Conservation (phyloP, 495 filamentous ascomycete genomes). For the Neurospora sp. region DNA sequence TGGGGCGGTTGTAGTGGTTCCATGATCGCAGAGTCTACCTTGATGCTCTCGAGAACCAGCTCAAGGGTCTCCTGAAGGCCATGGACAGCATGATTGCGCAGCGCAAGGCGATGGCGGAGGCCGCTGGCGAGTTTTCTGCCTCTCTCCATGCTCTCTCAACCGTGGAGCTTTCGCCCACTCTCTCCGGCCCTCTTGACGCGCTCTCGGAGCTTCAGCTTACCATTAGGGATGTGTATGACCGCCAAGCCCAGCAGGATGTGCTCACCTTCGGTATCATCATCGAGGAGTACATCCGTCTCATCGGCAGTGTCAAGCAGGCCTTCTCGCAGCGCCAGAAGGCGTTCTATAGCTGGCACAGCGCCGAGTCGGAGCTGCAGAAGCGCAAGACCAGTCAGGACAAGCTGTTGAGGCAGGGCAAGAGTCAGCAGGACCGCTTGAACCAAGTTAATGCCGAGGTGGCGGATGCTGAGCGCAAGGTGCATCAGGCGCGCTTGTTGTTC, state of each 20-base stretch:
- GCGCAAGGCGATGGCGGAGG: conserved; percentile 84
- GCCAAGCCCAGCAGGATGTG: conserved; percentile 94
- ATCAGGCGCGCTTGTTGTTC: conserved; percentile 80
- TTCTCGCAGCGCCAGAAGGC: conserved; percentile 90
- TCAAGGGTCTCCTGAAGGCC: conserved; percentile 86
- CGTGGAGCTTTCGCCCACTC: conserved; percentile 79
- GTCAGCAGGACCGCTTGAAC: conserved; percentile 87
- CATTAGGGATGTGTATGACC: conserved; percentile 89
- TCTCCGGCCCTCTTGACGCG: conserved; percentile 79
- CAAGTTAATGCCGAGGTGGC: conserved; percentile 85
- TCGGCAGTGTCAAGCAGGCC: conserved; percentile 83
- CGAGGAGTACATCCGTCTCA: conserved; percentile 94
- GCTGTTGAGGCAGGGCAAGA: conserved; percentile 81
- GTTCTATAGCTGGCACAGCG: conserved; percentile 83
- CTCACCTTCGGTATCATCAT: conserved; percentile 94
- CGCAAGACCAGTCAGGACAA: conserved; percentile 81
- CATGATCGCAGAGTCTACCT: conserved; percentile 91
- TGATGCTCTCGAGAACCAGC: conserved; percentile 87
- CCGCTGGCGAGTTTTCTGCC: conserved; percentile 82
- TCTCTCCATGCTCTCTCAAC: conserved; percentile 82
- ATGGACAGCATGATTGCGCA: conserved; percentile 88
- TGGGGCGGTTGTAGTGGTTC: conserved; percentile 60
- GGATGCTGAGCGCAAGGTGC: conserved; percentile 88
- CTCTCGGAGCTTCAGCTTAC: conserved; percentile 87
- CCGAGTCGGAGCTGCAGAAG: conserved; percentile 82